Conservation (phyloP, 495 filamentous ascomycete genomes). For the Polyplosphaeria fusca region DNA sequence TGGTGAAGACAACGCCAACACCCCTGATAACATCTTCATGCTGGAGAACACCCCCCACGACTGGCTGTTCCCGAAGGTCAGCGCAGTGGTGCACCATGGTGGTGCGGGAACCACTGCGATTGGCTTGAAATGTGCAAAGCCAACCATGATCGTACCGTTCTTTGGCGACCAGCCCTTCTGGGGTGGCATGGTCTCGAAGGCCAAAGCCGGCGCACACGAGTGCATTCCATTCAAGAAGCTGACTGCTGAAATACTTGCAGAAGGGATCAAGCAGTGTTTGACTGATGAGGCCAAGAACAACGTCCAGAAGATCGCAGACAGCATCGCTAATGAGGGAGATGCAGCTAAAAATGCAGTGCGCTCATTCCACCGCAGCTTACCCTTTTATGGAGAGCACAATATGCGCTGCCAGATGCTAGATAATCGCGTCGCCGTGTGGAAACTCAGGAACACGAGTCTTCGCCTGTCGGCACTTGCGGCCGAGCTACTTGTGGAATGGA, state of each 20-base stretch:
- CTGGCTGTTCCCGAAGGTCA: constrained; percentile 41
- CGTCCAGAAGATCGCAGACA: constrained; percentile 57
- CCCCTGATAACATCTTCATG: constrained; percentile 41
- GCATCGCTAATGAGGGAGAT: constrained; percentile 66
- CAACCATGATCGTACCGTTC: constrained; percentile 44
- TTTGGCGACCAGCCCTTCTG: constrained; percentile 69
- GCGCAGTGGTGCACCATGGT: constrained; percentile 43
- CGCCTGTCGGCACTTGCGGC: constrained; percentile 65
- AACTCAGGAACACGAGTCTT: constrained; percentile 54
- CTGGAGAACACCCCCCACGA: constrained; percentile 45
- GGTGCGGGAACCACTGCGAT: constrained; percentile 44
- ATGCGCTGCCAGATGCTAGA: constrained; percentile 69
- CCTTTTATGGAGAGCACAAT: constrained; percentile 51
- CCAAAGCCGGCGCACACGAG: constrained; percentile 60
- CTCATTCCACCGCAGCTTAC: constrained; percentile 65
- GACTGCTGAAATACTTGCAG: constrained; percentile 59
- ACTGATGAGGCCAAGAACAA: constrained; percentile 54
- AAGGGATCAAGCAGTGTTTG: constrained; percentile 67
- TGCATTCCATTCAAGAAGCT: constrained; percentile 73
- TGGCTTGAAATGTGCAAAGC: constrained; percentile 40
- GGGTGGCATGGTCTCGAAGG: constrained; percentile 67
- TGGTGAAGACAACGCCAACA: constrained; percentile 28
- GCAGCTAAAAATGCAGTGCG: constrained; percentile 70
- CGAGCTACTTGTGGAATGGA: constrained; percentile 56
- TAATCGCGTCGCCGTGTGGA: constrained; percentile 67